Conservation (phyloP, 495 filamentous ascomycete genomes). For the Lasiosphaeriaceae sp. region DNA sequence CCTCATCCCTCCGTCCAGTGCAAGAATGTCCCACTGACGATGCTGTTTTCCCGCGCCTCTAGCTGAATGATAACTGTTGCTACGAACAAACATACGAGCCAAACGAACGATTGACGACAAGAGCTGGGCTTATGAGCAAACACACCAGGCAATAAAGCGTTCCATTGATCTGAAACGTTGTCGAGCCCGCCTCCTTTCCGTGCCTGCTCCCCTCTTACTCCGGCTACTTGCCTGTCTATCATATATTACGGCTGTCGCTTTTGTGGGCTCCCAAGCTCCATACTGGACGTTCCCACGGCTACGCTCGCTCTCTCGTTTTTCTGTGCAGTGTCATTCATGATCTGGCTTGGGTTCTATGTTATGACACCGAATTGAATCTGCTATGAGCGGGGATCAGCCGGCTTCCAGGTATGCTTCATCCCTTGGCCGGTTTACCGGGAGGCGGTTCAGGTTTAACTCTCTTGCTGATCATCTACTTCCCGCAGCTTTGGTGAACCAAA, state of each 20-base stretch:
- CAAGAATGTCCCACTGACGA: neutral
- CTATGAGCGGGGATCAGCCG: slow-evolving; percentile 75
- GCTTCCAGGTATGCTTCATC: slow-evolving; percentile 47
- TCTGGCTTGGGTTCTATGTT: slow-evolving; percentile 15
- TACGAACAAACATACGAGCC: neutral
- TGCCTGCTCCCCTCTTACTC: too few species aligned
- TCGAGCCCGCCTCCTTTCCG: neutral
- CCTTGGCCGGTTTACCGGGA: too few species aligned
- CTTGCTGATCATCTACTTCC: slow-evolving; percentile 22
- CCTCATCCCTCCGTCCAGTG: neutral
- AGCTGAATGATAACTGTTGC: neutral
- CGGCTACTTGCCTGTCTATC: too few species aligned
- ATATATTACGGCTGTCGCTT: too few species aligned
- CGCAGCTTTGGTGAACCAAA: slow-evolving; percentile 73
- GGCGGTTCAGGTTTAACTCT: too few species aligned
- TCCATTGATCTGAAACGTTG: neutral
- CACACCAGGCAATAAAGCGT: neutral
- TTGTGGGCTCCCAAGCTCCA: neutral
- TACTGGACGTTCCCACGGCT: neutral
- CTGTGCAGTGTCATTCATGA: slow-evolving; percentile 21
- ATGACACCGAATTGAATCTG: slow-evolving; percentile 35
- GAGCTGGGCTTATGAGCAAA: neutral
- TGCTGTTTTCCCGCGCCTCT: neutral
- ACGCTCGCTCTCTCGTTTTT: neutral
- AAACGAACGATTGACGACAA: neutral